Evolutionary conservation across 768 basidiomycete species (phyloP).

Genomic region (Trametes meyenii): DNA sequence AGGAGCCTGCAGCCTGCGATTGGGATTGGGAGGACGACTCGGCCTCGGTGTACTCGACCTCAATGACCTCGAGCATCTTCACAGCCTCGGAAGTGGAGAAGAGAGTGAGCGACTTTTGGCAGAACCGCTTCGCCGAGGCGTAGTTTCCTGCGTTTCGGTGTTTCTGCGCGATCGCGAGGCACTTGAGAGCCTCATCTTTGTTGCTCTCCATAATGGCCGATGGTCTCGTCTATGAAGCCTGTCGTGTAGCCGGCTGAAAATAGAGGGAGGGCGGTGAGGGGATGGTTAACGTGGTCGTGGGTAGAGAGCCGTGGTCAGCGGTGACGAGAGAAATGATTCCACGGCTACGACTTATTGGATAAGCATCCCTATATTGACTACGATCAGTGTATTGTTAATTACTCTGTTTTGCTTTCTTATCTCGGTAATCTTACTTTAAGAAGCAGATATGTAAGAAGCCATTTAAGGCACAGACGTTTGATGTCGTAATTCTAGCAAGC

Average conservation of each 20-base stretch:
- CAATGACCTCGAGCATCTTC: conserved; percentile 66
- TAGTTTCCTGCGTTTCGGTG: conserved; percentile 74
- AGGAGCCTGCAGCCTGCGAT: conserved; percentile 34
- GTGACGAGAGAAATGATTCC: conserved; percentile 7
- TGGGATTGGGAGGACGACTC: conserved; percentile 42
- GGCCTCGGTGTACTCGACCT: conserved; percentile 49
- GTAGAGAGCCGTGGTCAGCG: neutral
- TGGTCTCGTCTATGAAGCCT: conserved; percentile 48
- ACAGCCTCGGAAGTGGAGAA: conserved; percentile 79
- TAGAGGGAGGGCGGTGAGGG: neutral
- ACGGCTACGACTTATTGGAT: neutral
- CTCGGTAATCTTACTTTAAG: no score
- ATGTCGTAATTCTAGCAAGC: neutral
- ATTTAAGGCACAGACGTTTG: neutral
- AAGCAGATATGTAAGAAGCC: neutral
- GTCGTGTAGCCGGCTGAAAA: conserved; percentile 65
- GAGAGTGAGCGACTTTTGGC: conserved; percentile 82
- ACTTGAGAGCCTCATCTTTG: conserved; percentile 86
- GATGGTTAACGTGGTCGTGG: conserved; percentile 10
- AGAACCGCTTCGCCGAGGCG: conserved; percentile 83
- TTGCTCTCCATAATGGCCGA: conserved; percentile 71
- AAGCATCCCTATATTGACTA: neutral
- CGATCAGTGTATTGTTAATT: no score
- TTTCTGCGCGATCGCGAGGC: conserved; percentile 76
- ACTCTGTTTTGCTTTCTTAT: no score